phyloP scores from a whole-genome alignment of 306 rosid species.

The Vigna radiata region DNA sequence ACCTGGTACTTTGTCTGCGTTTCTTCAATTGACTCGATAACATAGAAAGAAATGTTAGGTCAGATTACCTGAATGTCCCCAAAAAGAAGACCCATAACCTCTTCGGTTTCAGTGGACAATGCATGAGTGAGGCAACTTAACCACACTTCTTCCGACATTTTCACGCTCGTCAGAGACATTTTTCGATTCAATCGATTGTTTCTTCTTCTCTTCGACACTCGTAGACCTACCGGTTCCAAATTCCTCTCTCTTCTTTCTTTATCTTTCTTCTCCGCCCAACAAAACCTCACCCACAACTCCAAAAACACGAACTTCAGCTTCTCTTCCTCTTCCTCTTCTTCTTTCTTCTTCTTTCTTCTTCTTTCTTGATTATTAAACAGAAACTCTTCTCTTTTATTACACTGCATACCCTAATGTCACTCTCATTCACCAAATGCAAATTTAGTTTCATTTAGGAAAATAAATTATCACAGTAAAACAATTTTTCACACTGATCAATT shows the following conservation, averaged over 20 bases:
- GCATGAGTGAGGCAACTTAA: constrained; percentile 93
- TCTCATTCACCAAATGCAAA: no score
- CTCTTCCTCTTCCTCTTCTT: background rate
- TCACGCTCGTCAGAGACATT: constrained; percentile 88
- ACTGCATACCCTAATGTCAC: no score
- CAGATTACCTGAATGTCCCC: constrained; percentile 81
- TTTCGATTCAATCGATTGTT: background rate
- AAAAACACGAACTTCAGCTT: background rate
- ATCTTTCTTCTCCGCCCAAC: background rate
- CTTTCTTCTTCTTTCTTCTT: no score
- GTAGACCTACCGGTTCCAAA: no score
- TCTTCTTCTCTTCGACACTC: background rate
- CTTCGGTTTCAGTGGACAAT: constrained; percentile 97
- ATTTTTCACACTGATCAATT: no score
- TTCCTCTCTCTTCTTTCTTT: no score
- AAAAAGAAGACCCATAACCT: constrained; percentile 98
- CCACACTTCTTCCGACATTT: constrained; percentile 96
- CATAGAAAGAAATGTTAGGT: background rate
- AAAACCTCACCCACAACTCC: background rate
- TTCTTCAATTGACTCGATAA: background rate
- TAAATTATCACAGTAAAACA: no score
- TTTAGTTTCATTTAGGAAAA: no score
- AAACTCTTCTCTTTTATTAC: no score
- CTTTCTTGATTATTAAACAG: no score
- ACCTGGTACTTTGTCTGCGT: background rate